phyloP scores from a whole-genome alignment of 73 alveolate genomes.

The Symbiodinium natans region DNA sequence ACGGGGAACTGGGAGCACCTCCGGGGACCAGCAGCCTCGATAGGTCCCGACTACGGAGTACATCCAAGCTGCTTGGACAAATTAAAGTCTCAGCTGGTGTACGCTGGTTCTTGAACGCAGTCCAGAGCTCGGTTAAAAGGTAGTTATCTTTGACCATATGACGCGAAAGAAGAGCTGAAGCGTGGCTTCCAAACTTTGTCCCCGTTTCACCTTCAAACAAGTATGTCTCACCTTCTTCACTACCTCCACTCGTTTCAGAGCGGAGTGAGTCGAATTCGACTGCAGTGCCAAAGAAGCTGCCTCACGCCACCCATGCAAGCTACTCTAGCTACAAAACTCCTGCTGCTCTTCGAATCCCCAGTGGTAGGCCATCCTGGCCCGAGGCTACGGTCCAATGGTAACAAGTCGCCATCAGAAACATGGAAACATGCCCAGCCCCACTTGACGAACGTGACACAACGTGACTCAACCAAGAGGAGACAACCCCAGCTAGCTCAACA shows the following conservation, averaged over 20 bases:
- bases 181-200: not conserved
- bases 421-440: not conserved
- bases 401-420: not conserved
- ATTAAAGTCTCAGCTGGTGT: not conserved
- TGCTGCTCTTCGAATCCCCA: too few relatives aligned
- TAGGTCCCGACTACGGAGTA: constrained; percentile 80
- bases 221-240: not conserved
- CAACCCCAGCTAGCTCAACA: too few relatives aligned
- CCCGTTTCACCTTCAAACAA: not conserved
- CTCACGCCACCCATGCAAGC: not conserved
- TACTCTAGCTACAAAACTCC: not conserved
- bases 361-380: not conserved
- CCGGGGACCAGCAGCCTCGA: not conserved
- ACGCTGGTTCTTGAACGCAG: not conserved
- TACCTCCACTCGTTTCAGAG: constrained; percentile 3
- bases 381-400: not conserved
- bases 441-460: too few relatives aligned
- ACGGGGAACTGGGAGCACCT: not conserved
- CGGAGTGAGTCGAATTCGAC: not conserved
- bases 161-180: constrained; percentile 93
- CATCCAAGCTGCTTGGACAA: constrained; percentile 26
- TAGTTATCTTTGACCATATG: constrained; percentile 93
- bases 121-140: not conserved
- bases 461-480: too few relatives aligned
- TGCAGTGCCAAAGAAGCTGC: not conserved